Evolutionary conservation across 306 rosid genomes (phyloP), one percentile per base, ranked within the genome.

Genomic region (Malus sylvestris): DNA sequence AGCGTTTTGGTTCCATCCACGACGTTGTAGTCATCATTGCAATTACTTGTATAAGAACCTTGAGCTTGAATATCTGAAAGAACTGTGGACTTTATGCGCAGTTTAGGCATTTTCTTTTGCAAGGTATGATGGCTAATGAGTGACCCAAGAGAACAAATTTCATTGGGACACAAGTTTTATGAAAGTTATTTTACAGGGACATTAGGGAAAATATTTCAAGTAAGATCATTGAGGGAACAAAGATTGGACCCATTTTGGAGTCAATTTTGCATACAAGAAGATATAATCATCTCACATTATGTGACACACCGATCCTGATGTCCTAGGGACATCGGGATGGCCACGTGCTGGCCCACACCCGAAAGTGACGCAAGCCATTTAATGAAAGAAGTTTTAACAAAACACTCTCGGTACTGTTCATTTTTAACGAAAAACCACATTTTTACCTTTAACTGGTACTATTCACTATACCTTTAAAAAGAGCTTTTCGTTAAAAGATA

Each of bases 11-110:
- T 12, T 4, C 53, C 59, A 38, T 45, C 76, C 76, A 72, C 59
- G 76, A 72, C 59, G 67, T 55, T 72, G 55, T n/a, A 4, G 23
- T 57, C 76, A 72, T 72, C 15, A 72, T 57, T 72, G 76, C 33
- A 12, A 57, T 42, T n/a, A 57, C 52, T 72, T 15, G 76, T 19
- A 14, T 40, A 13, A 29, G 14, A 35, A 19, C 46, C 45, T 52
- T 33, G 30, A 71, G 64, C 45, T 52, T 33, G 30, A 71, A 46
- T 27, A 30, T 71, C 63, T 20, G 27, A 5, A 52, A 30, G 32
- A 32, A 62, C 52, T 14, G 35, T 57, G 23, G 23, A 14, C 32
- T 20, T 12, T 59, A 25, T 4, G 35, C 23, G 25, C 25, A 45
- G 44, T 58, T 73, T 73, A 25, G 13, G 58, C 77, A 73, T 73